Conservation (phyloP, 495 filamentous ascomycete species). For the Penicillium salamii region DNA sequence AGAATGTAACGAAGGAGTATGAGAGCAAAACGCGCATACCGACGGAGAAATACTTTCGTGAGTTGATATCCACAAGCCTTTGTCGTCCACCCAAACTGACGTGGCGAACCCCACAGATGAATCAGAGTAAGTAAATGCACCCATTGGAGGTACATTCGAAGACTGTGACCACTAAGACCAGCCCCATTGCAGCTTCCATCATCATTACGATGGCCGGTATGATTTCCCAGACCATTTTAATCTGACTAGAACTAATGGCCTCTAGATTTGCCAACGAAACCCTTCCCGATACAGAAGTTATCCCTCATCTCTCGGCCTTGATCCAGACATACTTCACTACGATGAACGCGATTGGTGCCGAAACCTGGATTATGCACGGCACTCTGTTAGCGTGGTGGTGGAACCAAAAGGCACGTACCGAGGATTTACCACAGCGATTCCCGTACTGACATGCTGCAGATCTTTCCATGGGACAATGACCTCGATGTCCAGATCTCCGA, state of each 20-base stretch:
- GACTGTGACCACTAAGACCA: background rate
- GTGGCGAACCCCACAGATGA: conserved; percentile 36
- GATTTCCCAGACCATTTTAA: conserved; percentile 1
- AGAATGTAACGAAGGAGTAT: conserved; percentile 44
- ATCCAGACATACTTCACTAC: conserved; percentile 55
- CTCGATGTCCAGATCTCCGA: conserved; percentile 59
- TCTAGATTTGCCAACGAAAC: conserved; percentile 46
- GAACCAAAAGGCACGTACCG: conserved; percentile 48
- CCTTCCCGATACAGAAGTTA: conserved; percentile 48
- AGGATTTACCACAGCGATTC: conserved; percentile 1
- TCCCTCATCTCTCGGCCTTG: conserved; percentile 44
- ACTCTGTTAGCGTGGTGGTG: conserved; percentile 62
- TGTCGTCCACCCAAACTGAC: background rate
- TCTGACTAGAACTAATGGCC: background rate
- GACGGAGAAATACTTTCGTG: conserved; percentile 59
- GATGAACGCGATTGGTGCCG: conserved; percentile 53
- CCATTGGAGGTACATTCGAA: background rate
- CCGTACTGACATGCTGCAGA: conserved; percentile 22
- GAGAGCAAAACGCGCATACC: conserved; percentile 45
- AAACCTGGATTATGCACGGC: conserved; percentile 66
- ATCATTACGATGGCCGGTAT: conserved; percentile 62
- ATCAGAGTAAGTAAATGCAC: conserved; percentile 46
- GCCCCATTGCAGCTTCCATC: conserved; percentile 46
- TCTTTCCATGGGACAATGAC: conserved; percentile 64
- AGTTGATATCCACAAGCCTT: conserved; percentile 22